Evolutionary conservation across 805 yeast species (phyloP).

Genomic region (Metschnikowia lunata): DNA sequence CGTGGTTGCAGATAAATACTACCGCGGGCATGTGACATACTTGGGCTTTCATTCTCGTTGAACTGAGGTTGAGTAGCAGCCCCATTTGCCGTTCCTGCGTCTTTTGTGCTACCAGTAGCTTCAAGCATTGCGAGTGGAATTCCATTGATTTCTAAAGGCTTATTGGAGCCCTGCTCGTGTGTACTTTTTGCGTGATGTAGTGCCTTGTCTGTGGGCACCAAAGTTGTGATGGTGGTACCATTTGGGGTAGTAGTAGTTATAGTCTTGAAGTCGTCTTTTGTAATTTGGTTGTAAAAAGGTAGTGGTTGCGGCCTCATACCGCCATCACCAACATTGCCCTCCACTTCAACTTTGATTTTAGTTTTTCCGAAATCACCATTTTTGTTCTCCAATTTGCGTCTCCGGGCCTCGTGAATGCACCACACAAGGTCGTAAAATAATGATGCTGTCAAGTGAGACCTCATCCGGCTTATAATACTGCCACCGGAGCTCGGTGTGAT

Average conservation of each 20-base stretch:
- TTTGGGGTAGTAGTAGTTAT: constrained; percentile 84
- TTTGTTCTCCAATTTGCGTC: constrained; percentile 48
- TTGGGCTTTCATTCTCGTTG: not conserved
- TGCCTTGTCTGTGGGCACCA: constrained; percentile 82
- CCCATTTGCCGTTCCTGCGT: constrained; percentile 2
- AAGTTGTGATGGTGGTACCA: constrained; percentile 85
- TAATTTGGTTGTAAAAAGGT: constrained; percentile 87
- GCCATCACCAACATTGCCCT: constrained; percentile 8
- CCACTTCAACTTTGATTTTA: not conserved
- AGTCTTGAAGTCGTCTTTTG: constrained; percentile 82
- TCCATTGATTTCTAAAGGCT: constrained; percentile 60
- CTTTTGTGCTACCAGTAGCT: constrained; percentile 65
- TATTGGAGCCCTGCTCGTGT: constrained; percentile 50
- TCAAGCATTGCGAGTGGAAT: constrained; percentile 69
- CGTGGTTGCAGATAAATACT: not conserved
- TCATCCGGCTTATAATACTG: constrained; percentile 73
- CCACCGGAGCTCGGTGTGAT: constrained; percentile 21
- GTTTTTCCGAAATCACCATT: constrained; percentile 14
- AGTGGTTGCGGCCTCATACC: constrained; percentile 56
- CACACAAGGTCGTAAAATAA: constrained; percentile 87
- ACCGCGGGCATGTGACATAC: not conserved
- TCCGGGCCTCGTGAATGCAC: constrained; percentile 91
- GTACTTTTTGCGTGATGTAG: constrained; percentile 58
- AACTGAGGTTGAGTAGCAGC: not conserved
- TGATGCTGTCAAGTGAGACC: constrained; percentile 89